Conservation (phyloP, 192 early-diverging fungal genomes). For the Coemansia sp. region DNA sequence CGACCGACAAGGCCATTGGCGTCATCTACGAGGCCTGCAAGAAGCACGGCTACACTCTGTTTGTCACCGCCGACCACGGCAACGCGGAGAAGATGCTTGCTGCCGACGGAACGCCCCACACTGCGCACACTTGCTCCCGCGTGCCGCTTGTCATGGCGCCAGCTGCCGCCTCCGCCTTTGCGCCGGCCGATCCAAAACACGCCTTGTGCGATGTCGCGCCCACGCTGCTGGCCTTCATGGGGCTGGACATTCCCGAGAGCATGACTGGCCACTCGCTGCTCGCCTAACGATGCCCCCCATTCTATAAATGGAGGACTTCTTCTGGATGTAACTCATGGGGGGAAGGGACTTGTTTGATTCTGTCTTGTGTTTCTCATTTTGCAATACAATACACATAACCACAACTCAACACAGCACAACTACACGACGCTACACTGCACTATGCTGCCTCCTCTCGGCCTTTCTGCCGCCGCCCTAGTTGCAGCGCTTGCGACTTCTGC, state of each 20-base stretch:
- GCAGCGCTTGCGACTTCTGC: not conserved
- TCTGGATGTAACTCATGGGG: not conserved
- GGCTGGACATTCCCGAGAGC: slow-evolving; percentile 87
- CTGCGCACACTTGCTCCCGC: slow-evolving; percentile 88
- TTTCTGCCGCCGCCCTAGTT: not conserved
- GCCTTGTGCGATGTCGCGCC: slow-evolving; percentile 97
- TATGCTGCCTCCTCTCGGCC: not conserved
- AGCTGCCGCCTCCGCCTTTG: slow-evolving; percentile 57
- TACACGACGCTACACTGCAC: not conserved
- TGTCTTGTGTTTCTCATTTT: not conserved
- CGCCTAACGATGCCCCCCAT: slow-evolving; percentile 11
- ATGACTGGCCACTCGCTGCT: slow-evolving; percentile 88
- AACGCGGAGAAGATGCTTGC: slow-evolving; percentile 99
- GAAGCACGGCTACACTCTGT: slow-evolving; percentile 82
- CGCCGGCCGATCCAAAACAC: slow-evolving; percentile 57
- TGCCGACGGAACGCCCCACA: slow-evolving; percentile 88
- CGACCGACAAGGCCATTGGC: slow-evolving; percentile 95
- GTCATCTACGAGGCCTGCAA: slow-evolving; percentile 92
- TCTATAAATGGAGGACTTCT: not conserved
- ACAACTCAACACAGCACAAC: not conserved
- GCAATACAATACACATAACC: not conserved
- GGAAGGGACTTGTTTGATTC: not conserved
- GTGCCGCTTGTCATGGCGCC: slow-evolving; percentile 92
- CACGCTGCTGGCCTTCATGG: slow-evolving; percentile 91
- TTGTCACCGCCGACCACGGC: slow-evolving; percentile 98